Base-by-base conservation (phyloP, 2,329 filamentous ascomycete species). In the Davidsoniella virescens region DNA sequence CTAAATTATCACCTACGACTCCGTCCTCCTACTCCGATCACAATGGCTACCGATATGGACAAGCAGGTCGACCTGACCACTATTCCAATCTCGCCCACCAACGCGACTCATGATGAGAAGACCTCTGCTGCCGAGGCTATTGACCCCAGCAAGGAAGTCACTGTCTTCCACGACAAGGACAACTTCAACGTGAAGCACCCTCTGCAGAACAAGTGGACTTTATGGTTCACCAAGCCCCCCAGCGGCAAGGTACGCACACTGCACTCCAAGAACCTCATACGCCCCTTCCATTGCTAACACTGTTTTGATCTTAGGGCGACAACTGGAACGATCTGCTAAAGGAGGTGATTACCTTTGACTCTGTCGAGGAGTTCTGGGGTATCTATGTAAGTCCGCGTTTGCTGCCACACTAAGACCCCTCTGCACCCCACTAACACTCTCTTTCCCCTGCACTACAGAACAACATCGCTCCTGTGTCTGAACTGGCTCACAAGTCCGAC, bases 181-280 rank as follows among this genome's bases (percentile, higher is more conserved):
- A 95, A 98, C 75, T 98, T 98, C 78, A 98, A 94, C 61, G 92
- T 98, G 67, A 98, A 96, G 76, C 92, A 98, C 67, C 90, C 88
- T 57, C 76, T 98, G 54, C 88, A 94, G 76, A 84, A 95, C 73
- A 84, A 85, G 64, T 98, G 92, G 92, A 96, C 92, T 53, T 74
- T 98, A 51, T 98, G 93, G 93, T 98, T 96, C 73, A 96, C 90
- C 61, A 96, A 96, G 77, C 90, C 92, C 49, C 84, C 90, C 41
- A 93, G 82, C 64, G 88, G 87, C 70, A 95, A 93, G 82, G 87
- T 92, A 67, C 54, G 71, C 60, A 43, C 49, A 44, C 6, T 45
- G 41, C 29, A 29, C 36, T 6, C 25, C 18, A 17, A 25, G 10
- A 20, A 20, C 18, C 12, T 39, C 1, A 17, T 20, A 20, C 18